These are phyloP conservation scores for Lithocarpus polystachyus DNA, from an alignment of 306 rosid species.

Conservation along the genomic window DNA sequence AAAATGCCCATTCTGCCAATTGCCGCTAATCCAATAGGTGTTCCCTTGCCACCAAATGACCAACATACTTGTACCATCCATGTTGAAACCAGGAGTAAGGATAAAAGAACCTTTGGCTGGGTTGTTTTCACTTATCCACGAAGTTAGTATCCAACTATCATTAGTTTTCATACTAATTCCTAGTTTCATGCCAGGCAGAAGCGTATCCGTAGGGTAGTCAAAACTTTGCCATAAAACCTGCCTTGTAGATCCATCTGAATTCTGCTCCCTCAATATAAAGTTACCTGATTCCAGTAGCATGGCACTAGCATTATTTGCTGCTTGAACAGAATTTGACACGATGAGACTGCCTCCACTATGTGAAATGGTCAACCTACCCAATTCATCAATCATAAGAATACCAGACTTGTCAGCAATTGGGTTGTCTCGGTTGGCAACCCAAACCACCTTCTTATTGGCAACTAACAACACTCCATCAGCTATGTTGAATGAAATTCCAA, in stretches of 20 bases:
- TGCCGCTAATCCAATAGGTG: not conserved
- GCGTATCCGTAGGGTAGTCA: not conserved
- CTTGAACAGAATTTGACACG: not conserved
- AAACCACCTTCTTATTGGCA: not conserved
- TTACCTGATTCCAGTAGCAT: not conserved
- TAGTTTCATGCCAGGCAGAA: conserved; percentile 6
- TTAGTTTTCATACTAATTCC: not conserved
- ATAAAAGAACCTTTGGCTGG: not conserved
- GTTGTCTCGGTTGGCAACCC: not conserved
- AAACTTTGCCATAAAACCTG: not conserved
- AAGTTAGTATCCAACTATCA: not conserved
- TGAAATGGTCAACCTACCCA: not conserved
- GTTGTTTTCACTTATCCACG: not conserved
- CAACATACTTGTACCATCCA: not conserved
- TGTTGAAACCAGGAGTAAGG: not conserved
- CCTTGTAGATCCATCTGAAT: not conserved
- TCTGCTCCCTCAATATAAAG: not conserved
- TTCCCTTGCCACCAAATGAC: not conserved
- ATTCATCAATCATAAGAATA: not conserved
- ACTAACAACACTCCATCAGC: not conserved
- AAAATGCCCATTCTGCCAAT: not conserved
- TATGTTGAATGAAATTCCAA: not conserved
- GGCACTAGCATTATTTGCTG: not conserved
- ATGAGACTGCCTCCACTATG: not conserved
- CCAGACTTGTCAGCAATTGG: not conserved